Evolutionary conservation across 1,284 basidiomycete species (phyloP).

Genomic region (Fomitopsis palustris): DNA sequence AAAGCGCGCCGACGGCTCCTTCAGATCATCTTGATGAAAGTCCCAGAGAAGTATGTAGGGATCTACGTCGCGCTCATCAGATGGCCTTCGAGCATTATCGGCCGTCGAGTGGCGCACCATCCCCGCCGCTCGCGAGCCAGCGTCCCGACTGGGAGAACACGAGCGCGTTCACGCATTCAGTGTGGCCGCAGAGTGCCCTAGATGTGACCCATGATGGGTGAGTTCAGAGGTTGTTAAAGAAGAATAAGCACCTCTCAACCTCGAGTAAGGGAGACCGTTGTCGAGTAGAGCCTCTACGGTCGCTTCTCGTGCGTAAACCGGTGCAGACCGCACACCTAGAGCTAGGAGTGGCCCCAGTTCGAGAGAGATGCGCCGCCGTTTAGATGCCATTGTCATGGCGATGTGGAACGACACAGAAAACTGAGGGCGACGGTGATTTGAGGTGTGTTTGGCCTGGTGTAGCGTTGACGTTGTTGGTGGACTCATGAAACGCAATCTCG

Average conservation of each 20-base stretch:
- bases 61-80: conserved; percentile 42
- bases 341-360: not conserved
- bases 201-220: not conserved
- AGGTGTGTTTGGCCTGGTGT: too few relatives aligned
- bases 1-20: conserved; percentile 42
- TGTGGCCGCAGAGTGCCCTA: conserved; percentile 59
- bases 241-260: conserved; percentile 1
- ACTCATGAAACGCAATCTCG: not conserved
- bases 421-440: too few relatives aligned
- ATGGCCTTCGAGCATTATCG: not conserved
- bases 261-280: conserved; percentile 10
- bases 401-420: too few relatives aligned
- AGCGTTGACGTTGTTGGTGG: too few relatives aligned
- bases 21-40: conserved; percentile 59
- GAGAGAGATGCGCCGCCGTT: not conserved
- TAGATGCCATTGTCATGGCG: not conserved
- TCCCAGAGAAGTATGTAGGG: conserved; percentile 63
- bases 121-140: conserved; percentile 75
- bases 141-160: conserved; percentile 60
- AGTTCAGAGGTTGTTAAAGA: not conserved
- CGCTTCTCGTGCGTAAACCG: not conserved
- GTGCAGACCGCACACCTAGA: not conserved
- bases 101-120: conserved; percentile 42
- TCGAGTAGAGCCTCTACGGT: not conserved
- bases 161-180: conserved; percentile 70